These are phyloP conservation scores for Fraxinus anomala DNA, from an alignment of 257 asterid species.

Conservation along the genomic window DNA sequence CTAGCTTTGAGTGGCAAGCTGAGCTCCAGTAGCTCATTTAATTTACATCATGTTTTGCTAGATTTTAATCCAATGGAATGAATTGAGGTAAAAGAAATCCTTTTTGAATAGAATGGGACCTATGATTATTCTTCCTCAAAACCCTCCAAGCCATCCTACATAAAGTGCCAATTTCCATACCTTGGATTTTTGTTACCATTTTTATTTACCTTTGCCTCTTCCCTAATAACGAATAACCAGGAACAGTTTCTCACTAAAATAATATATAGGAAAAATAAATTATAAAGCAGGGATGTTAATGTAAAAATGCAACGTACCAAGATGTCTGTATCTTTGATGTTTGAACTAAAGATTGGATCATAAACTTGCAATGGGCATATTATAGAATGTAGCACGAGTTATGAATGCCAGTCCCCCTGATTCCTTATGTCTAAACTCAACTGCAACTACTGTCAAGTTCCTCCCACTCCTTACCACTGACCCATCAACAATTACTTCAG, in stretches of 20 bases:
- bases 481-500: conserved; percentile 59
- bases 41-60: background rate
- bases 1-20: background rate
- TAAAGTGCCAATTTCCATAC: background rate
- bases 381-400: conserved; percentile 70
- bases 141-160: no score
- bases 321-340: background rate
- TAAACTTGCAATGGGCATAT: conserved; percentile 66
- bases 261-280: background rate
- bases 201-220: background rate
- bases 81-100: background rate
- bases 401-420: conserved; percentile 55
- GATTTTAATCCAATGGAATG: background rate
- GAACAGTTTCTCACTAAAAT: background rate
- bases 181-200: background rate
- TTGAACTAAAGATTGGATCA: conserved; percentile 29
- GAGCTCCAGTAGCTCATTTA: background rate
- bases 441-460: conserved; percentile 64
- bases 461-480: conserved; percentile 78
- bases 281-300: background rate
- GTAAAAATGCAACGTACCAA: background rate
- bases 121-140: background rate
- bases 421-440: conserved; percentile 61
- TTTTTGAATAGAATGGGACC: background rate
- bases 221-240: background rate